Evolutionary conservation across 2,329 filamentous ascomycete genomes (phyloP), one percentile per base, ranked within the genome.

Genomic region (Fusarium odoratissimum): DNA sequence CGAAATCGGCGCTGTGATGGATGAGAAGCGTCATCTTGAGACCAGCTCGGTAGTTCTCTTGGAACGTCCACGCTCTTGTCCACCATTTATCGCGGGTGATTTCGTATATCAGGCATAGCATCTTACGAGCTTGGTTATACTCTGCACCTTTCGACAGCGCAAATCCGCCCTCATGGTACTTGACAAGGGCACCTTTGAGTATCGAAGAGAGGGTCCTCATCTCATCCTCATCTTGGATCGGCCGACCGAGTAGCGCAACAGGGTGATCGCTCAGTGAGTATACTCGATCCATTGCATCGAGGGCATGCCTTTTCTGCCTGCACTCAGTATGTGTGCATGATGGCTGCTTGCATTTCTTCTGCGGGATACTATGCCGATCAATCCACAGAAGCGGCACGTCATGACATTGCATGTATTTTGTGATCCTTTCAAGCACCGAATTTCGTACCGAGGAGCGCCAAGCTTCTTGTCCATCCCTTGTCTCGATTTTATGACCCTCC

Each of bases 231-330:
- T 28, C 56, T 28, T 55, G 33, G 0, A 81, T 56, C 0, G 69
- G 69, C 1, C 74, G 72, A 9, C 69, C 75, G 4, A 81, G 72
- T 12, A 82, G 59, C 17, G 79, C 79, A 3, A 80, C 72, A 0
- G 80, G 78, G 12, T 81, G 74, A 1, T 72, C 38, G 23, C 79
- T 81, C 8, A 72, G 60, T 7, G 75, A 73, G 42, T 82, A 81
- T 17, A 81, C 77, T 6, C 79, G 73, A 10, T 82, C 79, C 80
- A 82, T 81, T 2, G 76, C 75, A 55, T 78, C 75, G 6, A 81
- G 37, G 6, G 74, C 79, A 11, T 76, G 60, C 12, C 69, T 64
- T 45, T 80, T 80, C 45, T 77, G 42, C n/a, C 60, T 62, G 58
- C 77, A 78, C 12, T 60, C 60, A 8, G 12, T 19, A 30, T 79